Evolutionary conservation across 2,329 filamentous ascomycete genomes (phyloP), one percentile per base, ranked within the genome.

Genomic region (Alternaria solani): DNA sequence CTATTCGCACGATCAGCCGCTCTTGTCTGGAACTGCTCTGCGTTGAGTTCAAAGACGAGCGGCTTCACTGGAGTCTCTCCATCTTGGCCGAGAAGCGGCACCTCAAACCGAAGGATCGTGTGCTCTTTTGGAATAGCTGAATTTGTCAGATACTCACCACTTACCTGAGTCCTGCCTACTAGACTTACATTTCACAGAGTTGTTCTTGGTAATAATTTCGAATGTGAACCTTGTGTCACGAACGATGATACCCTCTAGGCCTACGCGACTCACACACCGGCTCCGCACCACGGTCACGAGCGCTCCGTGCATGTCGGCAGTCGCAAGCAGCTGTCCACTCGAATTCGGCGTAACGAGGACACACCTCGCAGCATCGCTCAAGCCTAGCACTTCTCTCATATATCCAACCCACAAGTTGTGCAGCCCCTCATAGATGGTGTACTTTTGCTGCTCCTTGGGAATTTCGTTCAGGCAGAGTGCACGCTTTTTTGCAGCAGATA

Each of bases 301-400:
- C 16, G 94, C 94, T 2, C 95, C 95, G 76, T 98, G 94, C 71
- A 93, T 94, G 79, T 99, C 95, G 2, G 94, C 94, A 58, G 90
- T 92, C 44, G 87, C 89, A 34, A 99, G 81, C 78, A 95, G 91
- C 5, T 91, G 80, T 0, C 83, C 90, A 5, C 89, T 91, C 2
- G 89, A 85, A 6, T 79, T 79, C 3, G 86, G 81, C 0, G 86
- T 87, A 18, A 89, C 83, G 0, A 82, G 81, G 63, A 83, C 83
- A 44, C 70, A 65, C 55, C 65, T 65, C 60, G 58, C 58, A 4
- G 69, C 65, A 30, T 67, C 75, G 62, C 87, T 85, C 56, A 87
- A 74, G 5, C 90, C 91, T 1, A 98, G 80, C 0, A 97, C 82
- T 68, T 97, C 94, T 55, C 89, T 87, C 72, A 95, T 91, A 78